Evolutionary conservation across 192 early-diverging fungal genomes (phyloP).

Genomic region (Powellomyces hirtus): DNA sequence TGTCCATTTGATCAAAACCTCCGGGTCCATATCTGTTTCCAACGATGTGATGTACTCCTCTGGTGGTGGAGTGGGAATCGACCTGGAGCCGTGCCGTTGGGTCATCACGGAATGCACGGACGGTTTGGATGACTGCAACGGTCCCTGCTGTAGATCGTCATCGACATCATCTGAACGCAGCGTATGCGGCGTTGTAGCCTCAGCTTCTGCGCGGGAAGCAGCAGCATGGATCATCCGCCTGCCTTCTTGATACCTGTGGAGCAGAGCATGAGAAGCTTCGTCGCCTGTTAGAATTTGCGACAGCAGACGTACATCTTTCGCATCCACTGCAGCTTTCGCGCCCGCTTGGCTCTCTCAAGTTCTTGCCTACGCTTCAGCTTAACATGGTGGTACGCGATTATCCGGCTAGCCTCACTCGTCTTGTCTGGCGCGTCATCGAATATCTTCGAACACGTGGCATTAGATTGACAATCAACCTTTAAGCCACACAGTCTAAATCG

Average conservation of each 20-base stretch:
- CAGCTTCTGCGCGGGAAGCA: neutral
- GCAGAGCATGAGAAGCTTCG: too few relatives aligned
- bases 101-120: too few relatives aligned
- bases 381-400: conserved; percentile 40
- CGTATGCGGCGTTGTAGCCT: neutral
- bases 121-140: too few relatives aligned
- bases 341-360: conserved; percentile 32
- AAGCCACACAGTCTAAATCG: too few relatives aligned
- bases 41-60: conserved; percentile 29
- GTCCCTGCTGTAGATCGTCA: too few relatives aligned
- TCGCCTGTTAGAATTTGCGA: too few relatives aligned
- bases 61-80: conserved; percentile 5
- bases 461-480: too few relatives aligned
- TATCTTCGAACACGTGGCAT: too few relatives aligned
- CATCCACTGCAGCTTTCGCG: conserved; percentile 55
- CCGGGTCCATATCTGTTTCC: conserved; percentile 42
- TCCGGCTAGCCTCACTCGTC: neutral
- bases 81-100: neutral
- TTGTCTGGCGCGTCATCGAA: neutral
- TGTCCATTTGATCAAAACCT: conserved; percentile 47
- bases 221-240: neutral
- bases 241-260: conserved; percentile 11
- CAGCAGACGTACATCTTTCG: conserved; percentile 50
- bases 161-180: neutral
- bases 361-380: conserved; percentile 47